Base-by-base conservation (phyloP, 305 asterid genomes). In the Fraxinus xanthoxyloides region DNA sequence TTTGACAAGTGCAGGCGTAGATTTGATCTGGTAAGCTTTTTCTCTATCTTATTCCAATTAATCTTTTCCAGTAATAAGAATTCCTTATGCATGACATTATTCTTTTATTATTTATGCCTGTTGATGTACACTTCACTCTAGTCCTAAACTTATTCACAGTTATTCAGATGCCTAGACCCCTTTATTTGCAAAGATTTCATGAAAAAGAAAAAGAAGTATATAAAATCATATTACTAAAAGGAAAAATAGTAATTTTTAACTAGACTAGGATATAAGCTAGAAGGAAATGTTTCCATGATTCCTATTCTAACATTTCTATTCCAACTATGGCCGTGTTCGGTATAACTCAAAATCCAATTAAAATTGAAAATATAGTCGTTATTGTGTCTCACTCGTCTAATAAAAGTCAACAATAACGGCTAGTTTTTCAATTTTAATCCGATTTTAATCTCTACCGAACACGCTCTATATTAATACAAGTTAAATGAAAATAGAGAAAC, bases 1-100 rank as follows among this genome's bases (percentile, higher is more conserved):
- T 97, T 83, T 85, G 99, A 97, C 88, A 97, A 95, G 89, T 97
- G 99, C 85, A 84, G 99, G 54, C 97, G 99, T 63, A 93, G 98
- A 89, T 97, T 97, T 84, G 99, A 97, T 90, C 95, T 97, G 94
- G 99, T 92, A 87, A 76, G 86, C 46, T 69, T 77, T 81, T 78
- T 8, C 51, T 34, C 43, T 74, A 72, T 63, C 80, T 79, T 77
- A 48, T 77, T 81, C 67, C 70, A 77, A 51, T 51, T 80, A 8
- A 40, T 63, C 21, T 8, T 17, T 85, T 28, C 38, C 31, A 7
- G 72, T 78, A 24, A 54, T 38, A 80, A 12, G 67, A 38, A 38
- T 79, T 31, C 26, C 75, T 61, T 54, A 5, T 69, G 75, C 21
- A 5, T 13, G 38, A 12, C 8, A 10, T 12, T 3, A 65, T 26